Conservation (phyloP, 352 stramenopile species). For the Globisporangium barbulae region DNA sequence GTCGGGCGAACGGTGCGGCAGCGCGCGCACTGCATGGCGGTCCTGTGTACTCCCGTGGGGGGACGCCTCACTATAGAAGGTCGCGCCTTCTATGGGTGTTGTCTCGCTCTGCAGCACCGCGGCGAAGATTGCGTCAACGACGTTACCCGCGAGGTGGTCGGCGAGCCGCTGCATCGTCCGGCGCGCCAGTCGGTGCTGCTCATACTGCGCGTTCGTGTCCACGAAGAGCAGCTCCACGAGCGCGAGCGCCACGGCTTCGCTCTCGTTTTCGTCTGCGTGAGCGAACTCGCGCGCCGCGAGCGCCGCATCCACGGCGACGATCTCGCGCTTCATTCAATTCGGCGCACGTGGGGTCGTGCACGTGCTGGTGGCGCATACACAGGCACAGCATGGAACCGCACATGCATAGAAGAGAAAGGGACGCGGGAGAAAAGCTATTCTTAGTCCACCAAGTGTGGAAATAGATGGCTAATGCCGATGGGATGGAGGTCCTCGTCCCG, state of each 20-base stretch:
- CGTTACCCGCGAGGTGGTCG: constrained; percentile 26
- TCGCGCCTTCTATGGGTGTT: constrained; percentile 1
- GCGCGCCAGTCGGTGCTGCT: constrained; percentile 31
- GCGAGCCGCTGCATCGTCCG: constrained; percentile 23
- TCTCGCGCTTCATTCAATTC: constrained; percentile 20
- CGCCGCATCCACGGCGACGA: constrained; percentile 38
- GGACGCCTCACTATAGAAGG: constrained; percentile 25
- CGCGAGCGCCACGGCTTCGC: constrained; percentile 46
- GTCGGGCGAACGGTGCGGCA: constrained; percentile 35
- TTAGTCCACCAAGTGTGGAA: too few relatives aligned
- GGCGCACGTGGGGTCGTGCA: neutral
- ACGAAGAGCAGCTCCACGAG: constrained; percentile 50
- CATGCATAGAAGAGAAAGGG: neutral
- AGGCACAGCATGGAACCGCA: too few relatives aligned
- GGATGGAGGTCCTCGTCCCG: too few relatives aligned
- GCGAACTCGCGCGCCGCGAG: constrained; percentile 21
- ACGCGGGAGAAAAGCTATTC: too few relatives aligned
- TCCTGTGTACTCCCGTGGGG: constrained; percentile 32
- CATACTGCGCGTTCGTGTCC: constrained; percentile 52
- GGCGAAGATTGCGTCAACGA: constrained; percentile 35
- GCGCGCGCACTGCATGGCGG: constrained; percentile 40
- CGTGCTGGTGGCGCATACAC: neutral
- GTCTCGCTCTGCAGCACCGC: constrained; percentile 27
- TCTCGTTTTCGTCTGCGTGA: constrained; percentile 42
- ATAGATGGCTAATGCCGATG: too few relatives aligned